Evolutionary conservation across 768 basidiomycete species (phyloP), one percentile per base, ranked within the genome.

Genomic region (Termitomyces heimii): DNA sequence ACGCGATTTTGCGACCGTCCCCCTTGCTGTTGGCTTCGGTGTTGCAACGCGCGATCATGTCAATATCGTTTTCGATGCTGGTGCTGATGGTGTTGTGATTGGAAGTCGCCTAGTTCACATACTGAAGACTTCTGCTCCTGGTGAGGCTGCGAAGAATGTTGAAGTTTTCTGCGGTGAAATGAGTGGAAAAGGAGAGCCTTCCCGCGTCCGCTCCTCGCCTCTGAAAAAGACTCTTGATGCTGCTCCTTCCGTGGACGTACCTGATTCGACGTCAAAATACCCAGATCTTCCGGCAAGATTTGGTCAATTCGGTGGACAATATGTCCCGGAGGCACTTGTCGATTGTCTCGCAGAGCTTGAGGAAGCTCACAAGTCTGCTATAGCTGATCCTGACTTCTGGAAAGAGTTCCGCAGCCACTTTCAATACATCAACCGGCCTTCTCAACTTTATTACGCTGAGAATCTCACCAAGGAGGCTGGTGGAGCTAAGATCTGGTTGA

Each of bases 401-500:
- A 85, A 90, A 68, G 96, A 98, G 73, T 92, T 92, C 71, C 81
- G 84, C 68, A 81, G 87, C 65, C 81, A 90, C 65, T 98, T 86
- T 66, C 86, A 86, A 9, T 98, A 99, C 73, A 98, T 96, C 75
- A 97, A 97, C 72, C 80, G 97, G 12, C 96, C 96, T 2, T 94
- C 91, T 13, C 85, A 89, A 63, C 72, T 98, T 46, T 98, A 98
- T 74, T 78, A 91, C 66, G 95, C 97, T 0, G 88, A 94, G 68
- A 85, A 92, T 56, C 76, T 99, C 57, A 97, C 94, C 1, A 86
- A 91, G 63, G 79, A 92, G 64, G 90, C 86, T 10, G 93, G 92
- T 22, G 97, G 97, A 24, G 96, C 97, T 12, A 91, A 84, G 56
- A 97, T 99, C 63, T 99, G 97, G 97, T 75, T 99, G 65, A 99